Conservation (phyloP, 306 rosid species). For the Herpetospermum pedunculosum region DNA sequence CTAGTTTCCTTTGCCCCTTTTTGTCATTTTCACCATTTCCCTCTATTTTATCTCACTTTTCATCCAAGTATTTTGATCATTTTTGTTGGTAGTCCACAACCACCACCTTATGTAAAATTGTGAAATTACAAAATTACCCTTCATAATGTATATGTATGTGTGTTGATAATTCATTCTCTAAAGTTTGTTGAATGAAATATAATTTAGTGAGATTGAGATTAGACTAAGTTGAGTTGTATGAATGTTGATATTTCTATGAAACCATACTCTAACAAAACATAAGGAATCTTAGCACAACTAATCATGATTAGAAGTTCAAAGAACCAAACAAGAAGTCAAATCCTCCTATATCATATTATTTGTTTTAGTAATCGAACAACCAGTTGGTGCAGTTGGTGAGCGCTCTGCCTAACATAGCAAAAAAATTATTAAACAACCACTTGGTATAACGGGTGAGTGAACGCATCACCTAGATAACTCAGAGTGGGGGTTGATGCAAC, state of each 20-base stretch:
- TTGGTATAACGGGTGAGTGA: too few species aligned
- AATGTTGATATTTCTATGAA: neutral
- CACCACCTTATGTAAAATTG: neutral
- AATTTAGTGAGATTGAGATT: neutral
- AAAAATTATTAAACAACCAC: too few species aligned
- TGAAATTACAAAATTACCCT: neutral
- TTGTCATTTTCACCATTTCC: conserved; percentile 25
- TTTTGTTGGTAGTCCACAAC: neutral
- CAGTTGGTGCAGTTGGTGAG: too few species aligned
- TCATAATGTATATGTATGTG: neutral
- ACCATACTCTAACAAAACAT: neutral
- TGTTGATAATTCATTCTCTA: neutral
- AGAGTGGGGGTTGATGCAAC: too few species aligned
- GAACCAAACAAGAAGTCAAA: neutral
- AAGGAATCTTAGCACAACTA: neutral
- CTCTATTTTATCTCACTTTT: neutral
- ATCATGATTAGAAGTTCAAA: neutral
- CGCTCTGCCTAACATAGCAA: too few species aligned
- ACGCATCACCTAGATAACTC: too few species aligned
- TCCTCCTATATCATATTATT: neutral
- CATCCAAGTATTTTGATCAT: neutral
- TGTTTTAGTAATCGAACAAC: too few species aligned
- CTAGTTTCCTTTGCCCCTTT: conserved; percentile 14
- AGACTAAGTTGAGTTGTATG: neutral
- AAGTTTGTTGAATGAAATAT: neutral